A percentile compares a stretch with the other conserved stretches of the same genome.
Conservation (phyloP, 2,329 filamentous ascomycete species). For the Pseudocercospora fuligena region DNA sequence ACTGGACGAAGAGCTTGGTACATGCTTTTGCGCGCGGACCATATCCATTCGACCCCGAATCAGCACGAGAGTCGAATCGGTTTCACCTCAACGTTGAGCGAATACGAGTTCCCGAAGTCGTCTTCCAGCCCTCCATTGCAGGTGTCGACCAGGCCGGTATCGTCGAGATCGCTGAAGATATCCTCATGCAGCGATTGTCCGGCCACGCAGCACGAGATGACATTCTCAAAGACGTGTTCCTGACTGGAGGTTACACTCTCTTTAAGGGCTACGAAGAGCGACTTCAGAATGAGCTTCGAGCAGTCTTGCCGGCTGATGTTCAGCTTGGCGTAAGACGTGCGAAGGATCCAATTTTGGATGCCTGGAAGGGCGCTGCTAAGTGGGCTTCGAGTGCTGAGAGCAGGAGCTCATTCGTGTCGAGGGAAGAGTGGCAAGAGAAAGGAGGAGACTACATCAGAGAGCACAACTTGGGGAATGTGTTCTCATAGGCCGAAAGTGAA, state of each 20-base stretch:
- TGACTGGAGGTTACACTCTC: conserved; percentile 90
- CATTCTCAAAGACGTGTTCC: conserved; percentile 83
- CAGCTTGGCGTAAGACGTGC: conserved; percentile 75
- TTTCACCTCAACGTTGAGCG: conserved; percentile 98
- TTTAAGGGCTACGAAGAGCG: conserved; percentile 88
- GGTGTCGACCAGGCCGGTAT: conserved; percentile 97
- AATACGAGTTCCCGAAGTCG: conserved; percentile 98
- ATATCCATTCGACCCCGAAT: conserved; percentile 80
- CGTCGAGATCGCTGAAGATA: conserved; percentile 88
- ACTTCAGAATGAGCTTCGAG: conserved; percentile 71
- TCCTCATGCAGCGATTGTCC: conserved; percentile 78
- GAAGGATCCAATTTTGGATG: conserved; percentile 77
- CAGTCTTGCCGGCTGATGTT: conserved; percentile 71
- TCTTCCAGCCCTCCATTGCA: conserved; percentile 97
- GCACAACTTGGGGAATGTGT: conserved; percentile 51
- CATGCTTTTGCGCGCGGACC: conserved; percentile 91
- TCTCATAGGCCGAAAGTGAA: background rate
- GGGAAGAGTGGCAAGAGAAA: conserved; percentile 88
- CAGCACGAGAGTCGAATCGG: conserved; percentile 80
- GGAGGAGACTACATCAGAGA: conserved; percentile 89
- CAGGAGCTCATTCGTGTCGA: conserved; percentile 69
- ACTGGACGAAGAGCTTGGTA: conserved; percentile 91
- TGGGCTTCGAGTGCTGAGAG: conserved; percentile 72
- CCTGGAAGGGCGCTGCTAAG: conserved; percentile 88
- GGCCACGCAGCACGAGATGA: conserved; percentile 63